A percentile compares a stretch with the other conserved stretches of the same genome.
These are phyloP conservation scores for Cenococcum geophilum DNA, from an alignment of 495 filamentous ascomycete species.

Conservation along the genomic window DNA sequence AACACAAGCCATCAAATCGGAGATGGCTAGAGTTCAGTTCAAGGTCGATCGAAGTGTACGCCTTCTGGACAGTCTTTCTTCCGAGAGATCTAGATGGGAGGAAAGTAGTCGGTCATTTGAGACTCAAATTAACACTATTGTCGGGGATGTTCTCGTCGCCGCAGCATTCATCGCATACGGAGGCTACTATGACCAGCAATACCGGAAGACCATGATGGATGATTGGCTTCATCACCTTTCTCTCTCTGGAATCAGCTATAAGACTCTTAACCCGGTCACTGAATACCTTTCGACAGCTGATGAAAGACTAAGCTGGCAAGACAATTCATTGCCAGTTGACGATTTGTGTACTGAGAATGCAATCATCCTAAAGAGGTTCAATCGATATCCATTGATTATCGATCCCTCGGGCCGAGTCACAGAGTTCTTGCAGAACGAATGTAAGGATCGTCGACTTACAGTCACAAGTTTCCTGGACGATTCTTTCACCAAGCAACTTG, in stretches of 20 bases:
- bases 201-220: slow-evolving; percentile 93
- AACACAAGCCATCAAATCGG: slow-evolving; percentile 92
- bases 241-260: slow-evolving; percentile 84
- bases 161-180: slow-evolving; percentile 97
- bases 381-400: slow-evolving; percentile 96
- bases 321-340: slow-evolving; percentile 92
- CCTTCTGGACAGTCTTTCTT: slow-evolving; percentile 87
- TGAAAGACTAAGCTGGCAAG: slow-evolving; percentile 89
- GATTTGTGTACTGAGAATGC: slow-evolving; percentile 98
- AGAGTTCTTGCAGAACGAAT: slow-evolving; percentile 91
- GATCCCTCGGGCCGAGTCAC: slow-evolving; percentile 91
- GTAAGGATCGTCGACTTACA: slow-evolving; percentile 85
- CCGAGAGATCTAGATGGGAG: slow-evolving; percentile 89
- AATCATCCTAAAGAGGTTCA: slow-evolving; percentile 94
- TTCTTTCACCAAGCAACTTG: slow-evolving; percentile 94
- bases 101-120: slow-evolving; percentile 96
- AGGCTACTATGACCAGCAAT: slow-evolving; percentile 95
- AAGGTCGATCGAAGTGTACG: slow-evolving; percentile 96
- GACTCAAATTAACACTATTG: slow-evolving; percentile 91
- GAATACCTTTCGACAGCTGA: slow-evolving; percentile 97
- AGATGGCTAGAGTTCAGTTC: slow-evolving; percentile 93
- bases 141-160: slow-evolving; percentile 90
- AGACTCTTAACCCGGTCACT: slow-evolving; percentile 86
- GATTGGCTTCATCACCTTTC: slow-evolving; percentile 92
- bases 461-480: slow-evolving; percentile 98